phyloP scores from a whole-genome alignment of 495 filamentous ascomycete species.

The Penicillium cosmopolitanum region DNA sequence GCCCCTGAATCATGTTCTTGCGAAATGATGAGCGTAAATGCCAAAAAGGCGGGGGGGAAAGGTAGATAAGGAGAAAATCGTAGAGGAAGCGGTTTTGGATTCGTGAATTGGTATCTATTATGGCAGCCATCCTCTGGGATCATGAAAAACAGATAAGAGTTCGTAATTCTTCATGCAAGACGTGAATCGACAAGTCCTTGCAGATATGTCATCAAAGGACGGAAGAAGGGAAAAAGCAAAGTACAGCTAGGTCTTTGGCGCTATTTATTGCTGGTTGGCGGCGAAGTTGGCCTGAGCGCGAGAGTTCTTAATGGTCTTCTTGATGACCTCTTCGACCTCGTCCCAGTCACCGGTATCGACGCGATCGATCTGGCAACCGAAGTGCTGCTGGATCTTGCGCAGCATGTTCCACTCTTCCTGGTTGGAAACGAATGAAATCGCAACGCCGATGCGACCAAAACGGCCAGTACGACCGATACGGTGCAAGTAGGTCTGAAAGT shows the following conservation, averaged over 20 bases:
- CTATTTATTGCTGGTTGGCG: not conserved
- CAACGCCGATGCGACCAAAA: constrained; percentile 96
- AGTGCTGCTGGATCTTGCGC: constrained; percentile 74
- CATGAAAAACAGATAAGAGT: constrained; percentile 20
- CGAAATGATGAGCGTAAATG: not conserved
- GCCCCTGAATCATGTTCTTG: not conserved
- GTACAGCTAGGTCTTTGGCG: not conserved
- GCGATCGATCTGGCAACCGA: constrained; percentile 58
- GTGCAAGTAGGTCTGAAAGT: constrained; percentile 95
- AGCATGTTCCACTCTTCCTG: constrained; percentile 74
- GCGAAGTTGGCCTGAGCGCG: constrained; percentile 65
- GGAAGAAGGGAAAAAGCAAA: not conserved
- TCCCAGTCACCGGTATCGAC: constrained; percentile 82
- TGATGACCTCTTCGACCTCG: constrained; percentile 75
- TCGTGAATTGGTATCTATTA: constrained; percentile 39
- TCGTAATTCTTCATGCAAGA: constrained; percentile 39
- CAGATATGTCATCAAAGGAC: not conserved
- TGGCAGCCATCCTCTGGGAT: constrained; percentile 20
- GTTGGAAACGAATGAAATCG: constrained; percentile 88
- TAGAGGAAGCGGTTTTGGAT: constrained; percentile 9
- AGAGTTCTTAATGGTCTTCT: constrained; percentile 80
- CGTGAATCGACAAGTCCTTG: constrained; percentile 10
- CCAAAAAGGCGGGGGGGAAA: not conserved
- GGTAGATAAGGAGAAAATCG: not conserved
- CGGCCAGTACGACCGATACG: constrained; percentile 96